Evolutionary conservation across 495 filamentous ascomycete species (phyloP), one percentile per base, ranked within the genome.

Genomic region (Trichoderma virens): DNA sequence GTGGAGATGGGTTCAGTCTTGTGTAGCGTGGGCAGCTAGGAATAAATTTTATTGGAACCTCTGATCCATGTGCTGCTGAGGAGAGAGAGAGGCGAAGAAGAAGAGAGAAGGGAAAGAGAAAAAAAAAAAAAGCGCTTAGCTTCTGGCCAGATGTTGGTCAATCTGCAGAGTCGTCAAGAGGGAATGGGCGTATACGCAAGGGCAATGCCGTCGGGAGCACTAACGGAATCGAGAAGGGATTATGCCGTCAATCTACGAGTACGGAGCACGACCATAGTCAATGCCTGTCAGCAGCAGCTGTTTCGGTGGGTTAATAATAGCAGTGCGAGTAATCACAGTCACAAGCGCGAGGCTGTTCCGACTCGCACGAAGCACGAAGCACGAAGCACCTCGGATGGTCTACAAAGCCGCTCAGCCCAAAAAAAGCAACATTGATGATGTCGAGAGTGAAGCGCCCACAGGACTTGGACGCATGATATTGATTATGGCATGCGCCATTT

Each of bases 291-390:
- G 43, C 43, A 47, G 43, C 43, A 47, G 18, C 4, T 47, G 43
- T 23, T 47, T 47, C 43, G 43, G n/a, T n/a, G n/a, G n/a, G 43
- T 23, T 47, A 47, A 47, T 47, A 47, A 47, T 47, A 47, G 43
- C 18, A 47, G 4, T 23, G 43, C 3, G 1, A 47, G 18, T 23
- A 20, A 18, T 20, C 7, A 7, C 7, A 20, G 14, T n/a, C n/a
- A n/a, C n/a, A n/a, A n/a, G n/a, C n/a, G n/a, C n/a, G n/a, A n/a
- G n/a, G n/a, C n/a, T n/a, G n/a, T n/a, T n/a, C n/a, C n/a, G n/a
- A n/a, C n/a, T n/a, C n/a, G n/a, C 20, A 47, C 43, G 18, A 47
- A 47, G 18, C 18, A 20, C 16, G 20, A 47, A 20, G 43, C n/a
- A 47, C 43, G 1, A 47, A 47, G 3, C 3, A 47, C n/a, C 7